Evolutionary conservation across 176 grass and related monocot species (phyloP).

Genomic region (Carex scoparia): DNA sequence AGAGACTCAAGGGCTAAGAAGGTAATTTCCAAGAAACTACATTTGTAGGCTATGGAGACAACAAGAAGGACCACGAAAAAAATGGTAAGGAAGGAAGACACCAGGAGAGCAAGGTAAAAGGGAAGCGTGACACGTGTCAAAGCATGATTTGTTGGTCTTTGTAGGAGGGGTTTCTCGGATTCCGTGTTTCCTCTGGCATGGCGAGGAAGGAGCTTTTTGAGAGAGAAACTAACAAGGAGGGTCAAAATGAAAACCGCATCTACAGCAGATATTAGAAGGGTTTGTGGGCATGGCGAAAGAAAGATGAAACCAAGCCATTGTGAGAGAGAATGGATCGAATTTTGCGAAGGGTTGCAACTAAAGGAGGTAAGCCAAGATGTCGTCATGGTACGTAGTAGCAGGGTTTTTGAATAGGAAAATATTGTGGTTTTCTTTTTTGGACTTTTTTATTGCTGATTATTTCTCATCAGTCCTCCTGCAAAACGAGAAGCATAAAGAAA

Average conservation of each 20-base stretch:
- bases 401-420: neutral
- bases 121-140: constrained; percentile 15
- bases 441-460: neutral
- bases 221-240: constrained; percentile 19
- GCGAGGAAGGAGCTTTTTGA: constrained; percentile 22
- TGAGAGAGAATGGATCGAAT: constrained; percentile 4
- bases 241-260: constrained; percentile 45
- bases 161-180: constrained; percentile 51
- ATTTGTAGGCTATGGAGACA: constrained; percentile 15
- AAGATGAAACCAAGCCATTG: constrained; percentile 63
- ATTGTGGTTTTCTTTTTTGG: neutral
- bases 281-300: constrained; percentile 69
- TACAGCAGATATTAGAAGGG: constrained; percentile 35
- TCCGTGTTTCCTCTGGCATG: neutral
- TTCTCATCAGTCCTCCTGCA: neutral
- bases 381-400: neutral
- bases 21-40: constrained; percentile 23
- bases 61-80: constrained; percentile 45
- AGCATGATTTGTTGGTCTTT: neutral
- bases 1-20: constrained; percentile 67
- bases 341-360: constrained; percentile 9
- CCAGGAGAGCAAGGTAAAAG: constrained; percentile 41
- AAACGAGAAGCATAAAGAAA: neutral
- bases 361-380: constrained; percentile 25
- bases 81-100: constrained; percentile 35